Evolutionary conservation across 2,329 filamentous ascomycete genomes (phyloP), one percentile per base, ranked within the genome.

Genomic region (Metarhizium brunneum): DNA sequence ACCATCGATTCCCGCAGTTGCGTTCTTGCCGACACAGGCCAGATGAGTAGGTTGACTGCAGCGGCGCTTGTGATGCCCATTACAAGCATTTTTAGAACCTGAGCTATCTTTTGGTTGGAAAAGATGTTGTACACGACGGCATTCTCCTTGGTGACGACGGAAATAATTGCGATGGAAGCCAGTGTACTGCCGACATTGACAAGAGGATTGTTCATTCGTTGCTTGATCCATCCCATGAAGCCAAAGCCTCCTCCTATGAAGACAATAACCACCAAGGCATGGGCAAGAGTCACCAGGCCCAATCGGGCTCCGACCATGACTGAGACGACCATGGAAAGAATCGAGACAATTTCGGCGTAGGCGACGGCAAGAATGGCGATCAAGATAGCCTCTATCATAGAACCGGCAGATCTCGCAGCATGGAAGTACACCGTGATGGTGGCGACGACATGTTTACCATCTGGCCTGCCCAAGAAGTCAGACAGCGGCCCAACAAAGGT

Each of bases 371-470:
- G 77, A 36, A 87, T 72, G 5, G 89, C 87, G 53, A 92, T 82
- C 43, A 90, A 73, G 13, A 86, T 81, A 2, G 89, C 90, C 69
- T 95, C 87, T 56, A 88, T 81, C 89, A 95, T 95, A 63, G 87
- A 91, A 1, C 90, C 91, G 20, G 85, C 82, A 18, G 88, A 88
- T 57, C 91, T 79, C 1, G 89, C 87, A 2, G 91, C 89, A 68
- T 95, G 90, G 65, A 95, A 96, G 66, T 95, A 96, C 6, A 95
- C 90, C 0, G 88, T 92, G 54, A 95, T 85, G 2, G 90, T 95
- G 42, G 90, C 90, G 55, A 95, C 89, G 65, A 95, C 85, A 70
- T 95, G 91, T 67, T 95, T 95, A 48, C 89, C 89, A 71, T 95
- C 90, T 64, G 90, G 87, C 58, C 84, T 78, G 6, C 91, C 91